These are phyloP conservation scores for Silene latifolia DNA, from an alignment of 148 eudicot genomes.

Conservation along the genomic window DNA sequence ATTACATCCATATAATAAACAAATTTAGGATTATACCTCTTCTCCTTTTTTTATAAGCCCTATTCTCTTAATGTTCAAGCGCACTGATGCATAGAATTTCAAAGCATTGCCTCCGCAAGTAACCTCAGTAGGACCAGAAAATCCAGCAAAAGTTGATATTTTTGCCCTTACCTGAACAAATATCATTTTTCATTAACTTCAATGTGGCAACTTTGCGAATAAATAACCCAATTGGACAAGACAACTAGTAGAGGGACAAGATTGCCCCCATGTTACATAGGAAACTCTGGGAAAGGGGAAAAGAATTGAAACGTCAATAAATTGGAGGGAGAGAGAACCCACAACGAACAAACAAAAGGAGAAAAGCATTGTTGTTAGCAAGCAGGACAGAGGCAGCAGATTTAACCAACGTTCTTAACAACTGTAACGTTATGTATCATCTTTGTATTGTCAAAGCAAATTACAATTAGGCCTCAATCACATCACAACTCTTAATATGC, in stretches of 20 bases:
- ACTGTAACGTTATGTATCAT: neutral
- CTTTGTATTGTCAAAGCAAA: neutral
- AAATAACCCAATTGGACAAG: neutral
- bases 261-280: neutral
- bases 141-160: conserved; percentile 61
- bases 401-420: neutral
- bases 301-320: neutral
- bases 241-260: neutral
- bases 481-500: neutral
- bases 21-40: conserved; percentile 51
- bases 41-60: conserved; percentile 89
- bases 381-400: neutral
- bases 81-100: conserved; percentile 95
- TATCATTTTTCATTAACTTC: conserved; percentile 12
- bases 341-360: neutral
- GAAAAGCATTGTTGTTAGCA: neutral
- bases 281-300: neutral
- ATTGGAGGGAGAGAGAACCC: neutral
- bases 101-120: conserved; percentile 99
- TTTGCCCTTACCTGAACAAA: conserved; percentile 68
- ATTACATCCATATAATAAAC: neutral
- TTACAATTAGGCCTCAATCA: neutral
- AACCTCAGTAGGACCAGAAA: conserved; percentile 82
- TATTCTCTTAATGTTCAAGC: conserved; percentile 72
- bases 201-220: neutral